Percentiles rank a stretch among this genome's conserved stretches.
Evolutionary conservation across 352 stramenopile genomes (phyloP).

Genomic region (Pythium rhizo-oryzae): DNA sequence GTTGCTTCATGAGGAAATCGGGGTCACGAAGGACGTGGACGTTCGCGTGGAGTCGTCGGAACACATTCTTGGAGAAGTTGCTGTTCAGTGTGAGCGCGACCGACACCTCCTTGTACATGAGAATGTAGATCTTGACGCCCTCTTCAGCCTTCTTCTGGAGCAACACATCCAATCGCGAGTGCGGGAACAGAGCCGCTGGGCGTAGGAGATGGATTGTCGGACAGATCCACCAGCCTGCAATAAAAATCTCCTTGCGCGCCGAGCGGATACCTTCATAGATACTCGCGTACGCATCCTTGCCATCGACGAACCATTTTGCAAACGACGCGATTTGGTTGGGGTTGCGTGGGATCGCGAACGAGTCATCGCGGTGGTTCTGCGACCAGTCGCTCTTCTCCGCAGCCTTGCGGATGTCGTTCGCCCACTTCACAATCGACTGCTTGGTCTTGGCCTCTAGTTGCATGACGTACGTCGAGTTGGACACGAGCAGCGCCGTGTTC

Average conservation of each 20-base stretch:
- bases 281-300: slow-evolving; percentile 68
- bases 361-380: slow-evolving; percentile 78
- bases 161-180: slow-evolving; percentile 67
- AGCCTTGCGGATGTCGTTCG: slow-evolving; percentile 78
- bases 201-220: slow-evolving; percentile 84
- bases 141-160: slow-evolving; percentile 76
- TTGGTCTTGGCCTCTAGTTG: slow-evolving; percentile 84
- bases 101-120: slow-evolving; percentile 92
- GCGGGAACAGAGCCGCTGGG: slow-evolving; percentile 51
- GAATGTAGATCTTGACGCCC: slow-evolving; percentile 88
- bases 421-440: slow-evolving; percentile 80
- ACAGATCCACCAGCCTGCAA: slow-evolving; percentile 91
- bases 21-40: slow-evolving; percentile 89
- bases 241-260: slow-evolving; percentile 89
- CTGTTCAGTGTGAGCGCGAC: slow-evolving; percentile 86
- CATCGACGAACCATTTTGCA: slow-evolving; percentile 84
- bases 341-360: slow-evolving; percentile 75
- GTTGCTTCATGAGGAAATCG: slow-evolving; percentile 88
- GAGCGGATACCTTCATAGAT: slow-evolving; percentile 68
- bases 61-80: slow-evolving; percentile 74
- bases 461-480: slow-evolving; percentile 85
- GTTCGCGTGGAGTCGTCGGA: slow-evolving; percentile 73
- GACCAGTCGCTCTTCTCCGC: slow-evolving; percentile 76
- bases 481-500: slow-evolving; percentile 76
- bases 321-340: slow-evolving; percentile 63